A percentile compares a stretch with the other conserved stretches of the same genome.
These are phyloP conservation scores for Favolaschia claudopus DNA, from an alignment of 768 basidiomycete species.

Conservation along the genomic window DNA sequence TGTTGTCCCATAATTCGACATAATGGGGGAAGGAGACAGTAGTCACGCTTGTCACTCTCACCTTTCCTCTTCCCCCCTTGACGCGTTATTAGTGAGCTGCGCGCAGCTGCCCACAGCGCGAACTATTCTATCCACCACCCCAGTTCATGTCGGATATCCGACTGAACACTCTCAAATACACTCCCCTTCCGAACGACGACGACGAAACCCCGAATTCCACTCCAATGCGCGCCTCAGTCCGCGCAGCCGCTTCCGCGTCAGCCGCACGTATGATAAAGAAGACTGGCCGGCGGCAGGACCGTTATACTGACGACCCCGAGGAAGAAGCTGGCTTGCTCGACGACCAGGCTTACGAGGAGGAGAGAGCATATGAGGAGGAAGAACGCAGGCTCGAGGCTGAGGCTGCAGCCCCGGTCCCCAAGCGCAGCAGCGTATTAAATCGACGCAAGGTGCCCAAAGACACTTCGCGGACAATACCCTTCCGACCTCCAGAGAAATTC, in stretches of 20 bases:
- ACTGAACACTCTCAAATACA: slow-evolving; percentile 23
- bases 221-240: slow-evolving; percentile 41
- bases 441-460: slow-evolving; percentile 56
- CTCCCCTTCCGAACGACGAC: slow-evolving; percentile 34
- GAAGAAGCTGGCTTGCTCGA: slow-evolving; percentile 64
- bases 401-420: slow-evolving; percentile 7
- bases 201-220: slow-evolving; percentile 23
- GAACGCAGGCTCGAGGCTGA: slow-evolving; percentile 26
- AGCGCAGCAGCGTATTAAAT: slow-evolving; percentile 35
- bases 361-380: slow-evolving; percentile 44
- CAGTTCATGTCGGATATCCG: slow-evolving; percentile 27
- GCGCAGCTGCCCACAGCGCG: not conserved
- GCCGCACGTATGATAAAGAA: slow-evolving; percentile 33
- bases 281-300: slow-evolving; percentile 57
- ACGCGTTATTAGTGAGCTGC: slow-evolving; percentile 20
- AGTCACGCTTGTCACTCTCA: no score
- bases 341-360: slow-evolving; percentile 46
- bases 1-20: slow-evolving; percentile 63
- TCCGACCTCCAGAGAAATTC: slow-evolving; percentile 79
- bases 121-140: not conserved
- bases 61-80: no score
- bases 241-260: slow-evolving; percentile 42
- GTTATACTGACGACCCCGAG: slow-evolving; percentile 69
- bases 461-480: slow-evolving; percentile 80
- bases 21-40: slow-evolving; percentile 34